Evolutionary conservation across 768 basidiomycete species (phyloP), one percentile per base, ranked within the genome.

Genomic region (Suillus paluster): DNA sequence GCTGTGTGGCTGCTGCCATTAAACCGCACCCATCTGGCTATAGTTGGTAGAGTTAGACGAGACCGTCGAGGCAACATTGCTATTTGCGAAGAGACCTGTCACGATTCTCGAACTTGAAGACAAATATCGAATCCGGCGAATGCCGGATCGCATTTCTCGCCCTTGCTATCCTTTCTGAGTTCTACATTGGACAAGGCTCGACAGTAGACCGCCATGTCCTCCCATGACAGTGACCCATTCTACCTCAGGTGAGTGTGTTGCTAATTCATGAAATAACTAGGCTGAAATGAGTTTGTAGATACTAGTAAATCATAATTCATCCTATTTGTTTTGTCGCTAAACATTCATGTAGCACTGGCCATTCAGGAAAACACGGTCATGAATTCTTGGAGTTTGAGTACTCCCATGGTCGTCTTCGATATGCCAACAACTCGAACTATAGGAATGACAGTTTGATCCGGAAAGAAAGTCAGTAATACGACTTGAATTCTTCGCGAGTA

Each of bases 341-440:
- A 15, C 30, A 23, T 19, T 21, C 33, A 9, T 63, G 21, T 46
- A 66, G 66, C 61, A 97, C 96, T 34, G 97, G 97, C n/a, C 97
- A 99, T 77, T 96, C 95, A 70, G 97, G 97, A 63, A 95, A 95
- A 75, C 95, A 97, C 70, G 96, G 95, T 23, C 95, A 97, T 79
- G 95, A 97, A 75, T 99, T 99, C 75, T 84, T 99, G 50, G 97
- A 99, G 75, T 99, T 99, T 70, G 97, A 99, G 76, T 98, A 98
- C 80, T 91, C 94, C 15, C 93, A 96, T 80, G 97, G 97, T 42
- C 90, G 97, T 66, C 84, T 99, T 59, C 87, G 97, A 67, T 99
- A 99, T 75, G 97, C 97, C 64, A 97, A 99, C 82, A 99, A 99
- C 82, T 98, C 97, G 11, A 99, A 99, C 78, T 99, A 99, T 79